Conservation (phyloP, 805 yeast species). For the Yamadazyma laniorum region DNA sequence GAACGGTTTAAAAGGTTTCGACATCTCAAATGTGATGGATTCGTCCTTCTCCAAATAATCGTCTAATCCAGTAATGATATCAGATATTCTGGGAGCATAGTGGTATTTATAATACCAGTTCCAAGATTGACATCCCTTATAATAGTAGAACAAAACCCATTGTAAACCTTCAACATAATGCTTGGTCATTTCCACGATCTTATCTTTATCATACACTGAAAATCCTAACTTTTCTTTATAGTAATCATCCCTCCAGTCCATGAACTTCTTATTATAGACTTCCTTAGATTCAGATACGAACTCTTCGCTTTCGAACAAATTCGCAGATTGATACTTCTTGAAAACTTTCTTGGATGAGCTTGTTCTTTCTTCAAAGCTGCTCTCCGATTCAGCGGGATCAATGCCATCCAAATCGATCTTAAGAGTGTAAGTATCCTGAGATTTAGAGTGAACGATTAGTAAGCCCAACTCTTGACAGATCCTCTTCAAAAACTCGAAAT, state of each 20-base stretch:
- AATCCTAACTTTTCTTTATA: constrained; percentile 79
- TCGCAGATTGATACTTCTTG: constrained; percentile 64
- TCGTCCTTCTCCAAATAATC: constrained; percentile 37
- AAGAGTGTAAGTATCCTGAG: constrained; percentile 54
- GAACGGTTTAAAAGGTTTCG: constrained; percentile 85
- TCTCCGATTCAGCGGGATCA: constrained; percentile 63
- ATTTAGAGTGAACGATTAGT: constrained; percentile 60
- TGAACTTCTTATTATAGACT: constrained; percentile 71
- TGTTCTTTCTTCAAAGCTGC: constrained; percentile 56
- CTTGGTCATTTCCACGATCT: constrained; percentile 61
- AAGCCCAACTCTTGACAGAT: constrained; percentile 68
- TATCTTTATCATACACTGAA: constrained; percentile 56
- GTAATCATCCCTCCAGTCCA: constrained; percentile 81
- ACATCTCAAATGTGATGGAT: constrained; percentile 52
- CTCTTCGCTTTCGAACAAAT: constrained; percentile 59
- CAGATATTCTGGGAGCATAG: constrained; percentile 93
- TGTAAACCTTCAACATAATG: constrained; percentile 93
- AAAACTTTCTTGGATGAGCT: constrained; percentile 51
- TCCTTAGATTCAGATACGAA: constrained; percentile 48
- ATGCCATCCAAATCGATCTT: constrained; percentile 74
- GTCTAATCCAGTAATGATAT: constrained; percentile 69
- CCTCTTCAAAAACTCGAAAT: constrained; percentile 59
- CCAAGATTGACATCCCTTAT: constrained; percentile 92
- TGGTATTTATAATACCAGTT: constrained; percentile 90
- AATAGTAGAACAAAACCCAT: constrained; percentile 93